Conservation (phyloP, 2,329 filamentous ascomycete genomes). For the Fusarium newnesense region DNA sequence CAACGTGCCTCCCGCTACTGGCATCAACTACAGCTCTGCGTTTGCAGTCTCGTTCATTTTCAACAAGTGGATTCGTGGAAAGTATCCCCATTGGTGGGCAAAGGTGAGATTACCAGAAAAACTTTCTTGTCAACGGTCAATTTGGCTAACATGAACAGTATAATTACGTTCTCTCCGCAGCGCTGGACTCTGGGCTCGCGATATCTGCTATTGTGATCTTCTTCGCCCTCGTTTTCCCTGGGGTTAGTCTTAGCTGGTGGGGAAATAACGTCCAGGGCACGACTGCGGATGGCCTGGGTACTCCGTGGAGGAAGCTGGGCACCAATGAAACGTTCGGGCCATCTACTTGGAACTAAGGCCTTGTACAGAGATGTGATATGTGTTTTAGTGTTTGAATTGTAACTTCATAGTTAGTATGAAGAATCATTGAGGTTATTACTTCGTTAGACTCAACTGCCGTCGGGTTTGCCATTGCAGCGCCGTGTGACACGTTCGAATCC, state of each 20-base stretch:
- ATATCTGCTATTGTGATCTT: slow-evolving; percentile 1
- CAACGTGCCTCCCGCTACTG: neutral
- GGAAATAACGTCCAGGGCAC: neutral
- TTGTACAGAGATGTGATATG: rapidly evolving
- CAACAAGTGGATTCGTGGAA: slow-evolving; percentile 5
- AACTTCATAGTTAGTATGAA: no score
- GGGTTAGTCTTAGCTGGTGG: neutral
- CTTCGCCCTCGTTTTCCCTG: neutral
- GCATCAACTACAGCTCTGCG: neutral
- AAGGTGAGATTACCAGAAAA: neutral
- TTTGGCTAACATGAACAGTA: neutral
- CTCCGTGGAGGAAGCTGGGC: neutral
- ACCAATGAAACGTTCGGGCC: neutral
- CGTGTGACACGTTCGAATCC: no score
- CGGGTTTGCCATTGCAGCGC: no score
- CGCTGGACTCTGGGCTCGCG: neutral
- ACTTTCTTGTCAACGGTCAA: rapidly evolving
- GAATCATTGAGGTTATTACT: no score
- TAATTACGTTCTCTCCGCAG: neutral
- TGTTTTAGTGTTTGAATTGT: rapidly evolving
- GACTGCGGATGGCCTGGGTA: neutral
- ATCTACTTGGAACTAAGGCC: neutral
- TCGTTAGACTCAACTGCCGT: no score
- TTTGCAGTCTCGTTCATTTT: slow-evolving; percentile 3
- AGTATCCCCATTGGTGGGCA: neutral